Conservation (phyloP, 805 yeast species). For the Zygosaccharomyces rouxii region DNA sequence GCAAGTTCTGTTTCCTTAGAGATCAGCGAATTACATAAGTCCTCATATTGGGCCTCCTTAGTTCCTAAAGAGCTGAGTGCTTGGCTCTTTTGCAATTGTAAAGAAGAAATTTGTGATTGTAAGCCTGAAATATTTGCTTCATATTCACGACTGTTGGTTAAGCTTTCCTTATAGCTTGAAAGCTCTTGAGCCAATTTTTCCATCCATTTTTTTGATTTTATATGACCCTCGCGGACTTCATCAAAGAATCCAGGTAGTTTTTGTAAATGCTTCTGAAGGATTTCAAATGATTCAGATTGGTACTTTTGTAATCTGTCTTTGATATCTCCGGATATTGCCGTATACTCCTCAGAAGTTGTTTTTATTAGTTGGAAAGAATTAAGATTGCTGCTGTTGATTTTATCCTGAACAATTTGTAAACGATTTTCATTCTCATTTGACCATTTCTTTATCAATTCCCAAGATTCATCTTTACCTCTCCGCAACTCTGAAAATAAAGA, state of each 20-base stretch:
- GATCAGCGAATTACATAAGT: slow-evolving; percentile 9
- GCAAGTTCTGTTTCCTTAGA: slow-evolving; percentile 12
- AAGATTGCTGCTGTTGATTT: neutral
- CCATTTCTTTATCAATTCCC: neutral
- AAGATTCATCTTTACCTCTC: neutral
- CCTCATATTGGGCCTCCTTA: slow-evolving; percentile 28
- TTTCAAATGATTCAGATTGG: neutral
- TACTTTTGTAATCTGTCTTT: neutral
- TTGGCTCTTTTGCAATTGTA: slow-evolving; percentile 26
- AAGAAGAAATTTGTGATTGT: slow-evolving; percentile 19
- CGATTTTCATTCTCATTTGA: neutral
- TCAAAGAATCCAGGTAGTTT: neutral
- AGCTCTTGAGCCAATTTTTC: slow-evolving; percentile 3
- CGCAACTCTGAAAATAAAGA: neutral
- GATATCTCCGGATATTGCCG: neutral
- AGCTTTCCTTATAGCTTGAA: slow-evolving; percentile 10
- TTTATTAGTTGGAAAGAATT: neutral
- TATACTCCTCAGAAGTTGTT: neutral
- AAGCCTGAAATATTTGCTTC: slow-evolving; percentile 19
- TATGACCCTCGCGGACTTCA: neutral
- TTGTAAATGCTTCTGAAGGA: neutral
- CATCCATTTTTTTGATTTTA: neutral
- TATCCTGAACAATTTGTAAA: neutral
- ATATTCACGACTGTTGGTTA: slow-evolving; percentile 14
- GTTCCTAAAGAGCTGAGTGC: slow-evolving; percentile 22